Base-by-base conservation (phyloP, 345 rosid species). In the Corchorus capsularis region DNA sequence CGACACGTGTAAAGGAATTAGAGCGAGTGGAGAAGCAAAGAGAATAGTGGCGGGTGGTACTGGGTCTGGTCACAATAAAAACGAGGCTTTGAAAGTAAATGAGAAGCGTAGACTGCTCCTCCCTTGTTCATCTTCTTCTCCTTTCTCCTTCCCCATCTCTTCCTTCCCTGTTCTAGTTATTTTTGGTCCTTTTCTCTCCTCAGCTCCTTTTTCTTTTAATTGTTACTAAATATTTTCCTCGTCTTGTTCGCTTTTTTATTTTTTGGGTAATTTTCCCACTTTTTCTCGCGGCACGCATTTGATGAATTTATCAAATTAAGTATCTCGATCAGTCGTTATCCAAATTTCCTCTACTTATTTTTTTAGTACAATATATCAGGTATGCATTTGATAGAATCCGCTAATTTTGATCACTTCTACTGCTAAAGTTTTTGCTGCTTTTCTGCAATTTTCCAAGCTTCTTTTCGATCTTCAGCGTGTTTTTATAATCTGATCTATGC, bases 31-130 rank as follows among this genome's bases (percentile, higher is more conserved):
- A 5, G 0, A 0, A 43, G 15, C 7, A 1, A 41, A 2, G 19
- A 16, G 5, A 22, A 43, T 75, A 46, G 45, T 54, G 64, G 59
- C 75, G 77, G 71, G 79, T 77, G 60, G 63, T 37, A 47, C 68
- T 67, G 50, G 49, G n/a, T 60, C 53, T 22, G 73, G 71, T 52
- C 79, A 59, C 56, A 80, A 70, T 71, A 77, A 79, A 82, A 80
- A 78, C 73, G 78, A 71, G 83, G 72, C 79, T 43, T 71, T 71
- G 81, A 74, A 71, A 79, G 77, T 68, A 74, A 79, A 67, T 54
- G 70, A 49, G 74, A 80, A 74, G 76, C 73, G 74, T 70, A 49
- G 77, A 78, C 81, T 72, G 83, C 79, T 71, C 72, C 41, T 47
- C 5, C 9, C 16, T 34, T 41, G 11, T 62, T 71, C 68, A 54